A percentile compares a stretch with the other conserved stretches of the same genome.
Conservation (phyloP, 2,329 filamentous ascomycete genomes). For the Apiospora aurea region DNA sequence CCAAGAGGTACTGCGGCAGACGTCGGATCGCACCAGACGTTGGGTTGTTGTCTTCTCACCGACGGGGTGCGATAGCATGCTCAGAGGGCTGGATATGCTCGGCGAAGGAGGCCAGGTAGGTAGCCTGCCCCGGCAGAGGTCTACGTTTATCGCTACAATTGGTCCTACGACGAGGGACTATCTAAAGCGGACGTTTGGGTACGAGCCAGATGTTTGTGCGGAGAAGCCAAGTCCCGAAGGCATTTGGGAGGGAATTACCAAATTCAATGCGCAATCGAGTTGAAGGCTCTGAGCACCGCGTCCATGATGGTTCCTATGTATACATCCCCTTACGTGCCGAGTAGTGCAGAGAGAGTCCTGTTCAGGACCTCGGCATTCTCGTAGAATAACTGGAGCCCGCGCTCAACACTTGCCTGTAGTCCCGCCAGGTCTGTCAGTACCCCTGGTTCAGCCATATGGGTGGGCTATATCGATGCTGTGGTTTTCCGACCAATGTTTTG, state of each 20-base stretch:
- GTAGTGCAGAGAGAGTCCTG: background rate
- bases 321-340: background rate
- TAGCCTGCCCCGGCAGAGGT: slow-evolving; percentile 42
- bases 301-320: too few species aligned
- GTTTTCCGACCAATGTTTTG: background rate
- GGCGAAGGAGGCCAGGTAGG: slow-evolving; percentile 29
- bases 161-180: slow-evolving; percentile 89
- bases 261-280: background rate
- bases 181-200: slow-evolving; percentile 68
- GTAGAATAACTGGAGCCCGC: background rate
- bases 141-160: slow-evolving; percentile 81
- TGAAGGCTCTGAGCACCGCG: background rate
- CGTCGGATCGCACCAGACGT: slow-evolving; percentile 50
- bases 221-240: slow-evolving; percentile 83
- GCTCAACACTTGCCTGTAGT: background rate
- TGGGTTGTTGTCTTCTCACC: slow-evolving; percentile 83
- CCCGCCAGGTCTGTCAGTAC: background rate
- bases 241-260: slow-evolving; percentile 70
- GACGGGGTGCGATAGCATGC: slow-evolving; percentile 68
- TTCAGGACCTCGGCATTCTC: background rate
- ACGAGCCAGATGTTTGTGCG: slow-evolving; percentile 81
- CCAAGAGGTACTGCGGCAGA: slow-evolving; percentile 53
- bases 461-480: background rate
- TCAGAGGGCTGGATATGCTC: slow-evolving; percentile 59
- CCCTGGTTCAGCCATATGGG: background rate